Evolutionary conservation across 306 rosid genomes (phyloP).

Genomic region (Luffa aegyptiaca): DNA sequence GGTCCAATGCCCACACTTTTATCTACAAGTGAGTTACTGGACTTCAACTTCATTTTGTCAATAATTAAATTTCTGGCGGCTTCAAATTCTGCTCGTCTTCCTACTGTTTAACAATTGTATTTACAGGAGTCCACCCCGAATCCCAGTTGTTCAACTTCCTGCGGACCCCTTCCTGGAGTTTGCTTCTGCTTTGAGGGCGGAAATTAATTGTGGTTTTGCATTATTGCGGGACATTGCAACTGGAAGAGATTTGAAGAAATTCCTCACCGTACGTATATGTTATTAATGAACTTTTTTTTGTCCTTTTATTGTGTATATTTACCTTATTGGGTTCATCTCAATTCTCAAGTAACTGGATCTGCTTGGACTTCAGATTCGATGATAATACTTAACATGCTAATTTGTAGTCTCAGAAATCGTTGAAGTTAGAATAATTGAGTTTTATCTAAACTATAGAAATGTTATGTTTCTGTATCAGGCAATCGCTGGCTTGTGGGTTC

Average conservation of each 20-base stretch:
- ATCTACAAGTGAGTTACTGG: constrained; percentile 59
- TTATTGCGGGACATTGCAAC: constrained; percentile 64
- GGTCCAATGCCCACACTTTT: constrained; percentile 79
- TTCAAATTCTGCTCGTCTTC: neutral
- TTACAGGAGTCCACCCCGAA: constrained; percentile 57
- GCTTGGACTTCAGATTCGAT: neutral
- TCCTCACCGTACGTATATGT: constrained; percentile 48
- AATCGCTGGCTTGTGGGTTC: constrained; percentile 79
- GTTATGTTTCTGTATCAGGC: constrained; percentile 24
- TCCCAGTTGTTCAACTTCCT: constrained; percentile 67
- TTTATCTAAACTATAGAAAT: neutral
- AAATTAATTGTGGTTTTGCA: constrained; percentile 52
- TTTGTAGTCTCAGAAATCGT: neutral
- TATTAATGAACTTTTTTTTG: neutral
- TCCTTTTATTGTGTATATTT: neutral
- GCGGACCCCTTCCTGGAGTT: constrained; percentile 60
- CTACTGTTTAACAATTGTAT: neutral
- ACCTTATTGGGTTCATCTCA: neutral
- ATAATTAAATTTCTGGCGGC: neutral
- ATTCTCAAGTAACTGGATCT: neutral
- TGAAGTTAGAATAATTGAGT: neutral
- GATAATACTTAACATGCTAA: neutral
- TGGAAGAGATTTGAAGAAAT: constrained; percentile 88
- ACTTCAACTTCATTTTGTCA: neutral
- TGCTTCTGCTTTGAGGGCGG: constrained; percentile 55